These are phyloP conservation scores for Aspergillus sergii DNA, from an alignment of 2,329 filamentous ascomycete species.

Conservation along the genomic window DNA sequence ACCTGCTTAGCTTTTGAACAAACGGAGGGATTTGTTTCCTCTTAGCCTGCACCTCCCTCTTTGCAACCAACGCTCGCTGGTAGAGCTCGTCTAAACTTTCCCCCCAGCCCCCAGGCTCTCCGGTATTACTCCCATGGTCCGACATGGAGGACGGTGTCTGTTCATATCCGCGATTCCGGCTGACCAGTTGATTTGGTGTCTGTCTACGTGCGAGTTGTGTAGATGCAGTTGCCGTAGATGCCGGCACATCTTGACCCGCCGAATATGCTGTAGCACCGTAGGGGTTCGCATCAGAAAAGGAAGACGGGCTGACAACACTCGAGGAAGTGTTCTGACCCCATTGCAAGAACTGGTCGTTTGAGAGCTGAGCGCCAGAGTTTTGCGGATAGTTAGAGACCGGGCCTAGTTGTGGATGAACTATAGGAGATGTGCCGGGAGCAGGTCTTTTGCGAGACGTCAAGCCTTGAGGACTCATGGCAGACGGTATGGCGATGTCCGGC, in stretches of 20 bases:
- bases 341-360: constrained; percentile 57
- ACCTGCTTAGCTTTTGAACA: constrained; percentile 98
- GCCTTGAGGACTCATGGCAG: constrained; percentile 45
- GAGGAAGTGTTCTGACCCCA: constrained; percentile 53
- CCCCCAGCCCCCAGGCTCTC: constrained; percentile 45
- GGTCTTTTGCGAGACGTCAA: constrained; percentile 66
- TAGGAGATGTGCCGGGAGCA: constrained; percentile 71
- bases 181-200: constrained; percentile 42
- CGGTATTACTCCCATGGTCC: constrained; percentile 28
- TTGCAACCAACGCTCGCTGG: constrained; percentile 76
- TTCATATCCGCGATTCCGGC: constrained; percentile 42
- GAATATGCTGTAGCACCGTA: constrained; percentile 32
- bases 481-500: constrained; percentile 14
- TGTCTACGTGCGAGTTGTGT: constrained; percentile 47
- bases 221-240: constrained; percentile 44
- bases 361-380: constrained; percentile 48
- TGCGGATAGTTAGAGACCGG: constrained; percentile 51
- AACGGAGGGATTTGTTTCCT: constrained; percentile 96
- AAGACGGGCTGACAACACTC: constrained; percentile 28
- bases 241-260: constrained; percentile 55
- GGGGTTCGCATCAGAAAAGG: constrained; percentile 46
- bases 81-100: constrained; percentile 79
- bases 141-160: constrained; percentile 33
- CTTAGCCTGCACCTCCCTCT: constrained; percentile 84
- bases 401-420: constrained; percentile 58